A percentile compares a stretch with the other conserved stretches of the same genome.
Evolutionary conservation across 768 basidiomycete genomes (phyloP).

Genomic region (Leucocoprinus leucothites): DNA sequence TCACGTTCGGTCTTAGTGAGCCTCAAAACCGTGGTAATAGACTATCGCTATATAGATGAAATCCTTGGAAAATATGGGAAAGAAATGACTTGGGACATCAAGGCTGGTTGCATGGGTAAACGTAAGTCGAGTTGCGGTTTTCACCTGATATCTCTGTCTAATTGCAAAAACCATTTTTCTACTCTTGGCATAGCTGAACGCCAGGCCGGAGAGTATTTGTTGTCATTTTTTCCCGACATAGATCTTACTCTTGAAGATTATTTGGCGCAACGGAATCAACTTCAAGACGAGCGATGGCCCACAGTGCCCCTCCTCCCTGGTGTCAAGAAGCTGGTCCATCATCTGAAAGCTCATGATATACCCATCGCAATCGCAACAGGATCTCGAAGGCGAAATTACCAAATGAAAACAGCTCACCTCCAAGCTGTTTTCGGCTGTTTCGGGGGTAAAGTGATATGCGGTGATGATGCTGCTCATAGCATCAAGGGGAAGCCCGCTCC

Average conservation of each 20-base stretch:
- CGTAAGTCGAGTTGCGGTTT: slow-evolving; percentile 37
- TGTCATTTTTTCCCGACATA: slow-evolving; percentile 77
- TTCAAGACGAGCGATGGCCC: slow-evolving; percentile 68
- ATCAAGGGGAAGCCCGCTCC: slow-evolving; percentile 77
- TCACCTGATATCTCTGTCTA: background rate
- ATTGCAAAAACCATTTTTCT: too few relatives aligned
- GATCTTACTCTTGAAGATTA: slow-evolving; percentile 61
- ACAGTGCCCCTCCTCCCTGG: slow-evolving; percentile 74
- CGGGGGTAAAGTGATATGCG: slow-evolving; percentile 64
- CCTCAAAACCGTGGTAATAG: background rate
- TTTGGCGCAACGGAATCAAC: slow-evolving; percentile 47
- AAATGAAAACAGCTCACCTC: slow-evolving; percentile 65
- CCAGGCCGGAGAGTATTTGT: slow-evolving; percentile 60
- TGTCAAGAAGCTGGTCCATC: slow-evolving; percentile 60
- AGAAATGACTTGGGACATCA: slow-evolving; percentile 85
- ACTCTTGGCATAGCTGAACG: slow-evolving; percentile 48
- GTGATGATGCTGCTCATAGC: slow-evolving; percentile 54
- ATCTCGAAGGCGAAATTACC: slow-evolving; percentile 61
- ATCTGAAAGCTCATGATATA: slow-evolving; percentile 63
- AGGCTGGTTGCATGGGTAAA: slow-evolving; percentile 87
- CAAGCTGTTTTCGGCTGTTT: slow-evolving; percentile 59
- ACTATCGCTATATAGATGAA: slow-evolving; percentile 44
- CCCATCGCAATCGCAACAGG: slow-evolving; percentile 85
- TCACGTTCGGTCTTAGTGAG: slow-evolving; percentile 11
- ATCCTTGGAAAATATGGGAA: slow-evolving; percentile 71